Base-by-base conservation (phyloP, 208 protist genomes). In the Naegleria lovaniensis region DNA sequence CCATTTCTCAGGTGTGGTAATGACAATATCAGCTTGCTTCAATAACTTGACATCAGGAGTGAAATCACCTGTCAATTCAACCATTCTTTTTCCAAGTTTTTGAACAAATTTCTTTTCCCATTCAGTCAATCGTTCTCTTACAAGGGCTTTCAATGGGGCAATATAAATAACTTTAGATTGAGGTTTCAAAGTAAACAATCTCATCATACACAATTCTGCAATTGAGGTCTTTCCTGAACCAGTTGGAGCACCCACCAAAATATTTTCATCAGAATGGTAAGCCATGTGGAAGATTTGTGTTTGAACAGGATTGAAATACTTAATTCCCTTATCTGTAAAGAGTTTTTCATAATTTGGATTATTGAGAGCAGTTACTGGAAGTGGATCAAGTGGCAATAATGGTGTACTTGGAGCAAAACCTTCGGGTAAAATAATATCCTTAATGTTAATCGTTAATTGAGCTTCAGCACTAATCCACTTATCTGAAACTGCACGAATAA, bases 1-100 rank as follows among this genome's bases (percentile, higher is more conserved):
- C 98, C 99, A 99, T 94, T 99, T 99, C 93, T 99, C 99, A 29
- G 99, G 99, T 41, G 99, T 99, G 16, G 99, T 99, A 91, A 97
- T 96, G 13, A 99, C 95, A 83, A 99, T 97, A 92, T 99, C 96
- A 0, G 98, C 97, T 84, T 94, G 94, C 5, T 97, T 95, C 19
- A 99, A 93, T 58, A 96, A 95, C 33, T 92, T 93, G 67, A 98
- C 96, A 92, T 99, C 97, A 22, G 98, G 98, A 76, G 97, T 98
- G 52, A 96, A 95, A 91, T 99, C 99, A 91, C 98, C 98, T 13
- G 99, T 99, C 15, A 99, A 95, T 95, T 99, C 99, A 29, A 99
- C 97, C 9, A 99, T 93, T 51, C 93, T 93, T 79, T 98, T 96
- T 40, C 98, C 98, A 1, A 99, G 92, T 85, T 92, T 86, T 79